Conservation (phyloP, 2,329 filamentous ascomycete species). For the Penicillium sp. region DNA sequence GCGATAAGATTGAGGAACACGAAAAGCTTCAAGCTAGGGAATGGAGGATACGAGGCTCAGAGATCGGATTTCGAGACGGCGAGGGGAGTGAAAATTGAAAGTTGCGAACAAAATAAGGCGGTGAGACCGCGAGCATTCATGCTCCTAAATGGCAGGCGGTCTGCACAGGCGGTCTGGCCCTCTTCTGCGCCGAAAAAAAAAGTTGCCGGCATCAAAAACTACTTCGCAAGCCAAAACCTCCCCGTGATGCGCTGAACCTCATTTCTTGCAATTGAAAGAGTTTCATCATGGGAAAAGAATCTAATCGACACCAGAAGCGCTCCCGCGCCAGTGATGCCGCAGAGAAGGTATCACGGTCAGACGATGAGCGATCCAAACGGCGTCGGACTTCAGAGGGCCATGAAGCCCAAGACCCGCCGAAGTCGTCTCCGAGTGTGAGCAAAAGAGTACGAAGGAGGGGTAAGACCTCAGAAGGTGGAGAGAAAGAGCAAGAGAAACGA, state of each 20-base stretch:
- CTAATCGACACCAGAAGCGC: conserved; percentile 34
- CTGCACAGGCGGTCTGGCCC: background rate
- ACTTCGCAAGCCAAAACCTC: background rate
- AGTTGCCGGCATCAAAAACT: background rate
- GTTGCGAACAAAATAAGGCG: background rate
- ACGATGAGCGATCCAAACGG: conserved; percentile 35
- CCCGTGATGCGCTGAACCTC: background rate
- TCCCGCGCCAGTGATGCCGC: conserved; percentile 34
- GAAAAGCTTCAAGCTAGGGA: background rate
- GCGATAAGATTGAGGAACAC: background rate
- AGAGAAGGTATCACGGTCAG: conserved; percentile 24
- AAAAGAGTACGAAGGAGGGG: conserved; percentile 26
- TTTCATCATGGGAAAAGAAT: conserved; percentile 25
- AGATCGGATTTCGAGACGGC: background rate
- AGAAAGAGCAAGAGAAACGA: conserved; percentile 19
- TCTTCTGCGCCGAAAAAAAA: background rate
- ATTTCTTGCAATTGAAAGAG: background rate
- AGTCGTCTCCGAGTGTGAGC: conserved; percentile 21
- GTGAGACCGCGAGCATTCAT: background rate
- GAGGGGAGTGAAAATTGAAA: background rate
- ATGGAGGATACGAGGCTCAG: background rate
- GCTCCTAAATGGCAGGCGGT: background rate
- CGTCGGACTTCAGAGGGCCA: conserved; percentile 33
- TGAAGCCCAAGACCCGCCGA: conserved; percentile 27
- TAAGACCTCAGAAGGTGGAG: conserved; percentile 14